Conservation (phyloP, 352 stramenopile genomes). For the Phytophthora macrochlamydospora region DNA sequence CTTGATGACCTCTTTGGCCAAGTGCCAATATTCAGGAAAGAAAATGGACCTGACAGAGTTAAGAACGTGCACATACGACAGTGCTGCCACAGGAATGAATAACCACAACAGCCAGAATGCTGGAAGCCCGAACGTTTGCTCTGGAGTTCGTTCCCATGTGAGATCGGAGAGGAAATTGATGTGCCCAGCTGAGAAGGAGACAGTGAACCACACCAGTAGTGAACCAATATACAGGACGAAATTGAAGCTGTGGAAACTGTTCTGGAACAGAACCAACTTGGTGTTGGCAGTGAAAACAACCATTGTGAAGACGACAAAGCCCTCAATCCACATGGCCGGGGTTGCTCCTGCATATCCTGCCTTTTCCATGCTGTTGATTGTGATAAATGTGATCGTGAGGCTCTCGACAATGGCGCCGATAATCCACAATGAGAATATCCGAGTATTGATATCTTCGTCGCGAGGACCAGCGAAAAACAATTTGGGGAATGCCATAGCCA, state of each 20-base stretch:
- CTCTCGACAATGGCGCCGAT: constrained; percentile 74
- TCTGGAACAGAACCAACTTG: constrained; percentile 84
- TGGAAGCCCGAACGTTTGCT: constrained; percentile 58
- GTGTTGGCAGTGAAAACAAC: constrained; percentile 77
- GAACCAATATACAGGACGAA: constrained; percentile 69
- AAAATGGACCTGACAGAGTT: constrained; percentile 63
- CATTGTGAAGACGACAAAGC: constrained; percentile 83
- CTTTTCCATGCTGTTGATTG: constrained; percentile 48
- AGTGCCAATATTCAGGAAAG: constrained; percentile 80
- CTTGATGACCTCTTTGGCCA: constrained; percentile 77
- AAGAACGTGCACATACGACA: constrained; percentile 57
- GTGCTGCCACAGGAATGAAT: constrained; percentile 55
- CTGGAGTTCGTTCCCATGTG: constrained; percentile 73
- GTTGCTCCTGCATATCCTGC: constrained; percentile 37
- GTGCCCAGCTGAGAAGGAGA: constrained; percentile 62
- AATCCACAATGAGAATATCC: constrained; percentile 73
- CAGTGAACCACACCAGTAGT: constrained; percentile 62
- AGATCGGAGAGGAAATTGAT: constrained; percentile 66
- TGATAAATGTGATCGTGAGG: constrained; percentile 70
- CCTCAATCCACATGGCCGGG: constrained; percentile 77
- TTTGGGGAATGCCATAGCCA: constrained; percentile 75
- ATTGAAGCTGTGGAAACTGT: constrained; percentile 76
- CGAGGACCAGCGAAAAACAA: constrained; percentile 66
- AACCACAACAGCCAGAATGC: constrained; percentile 68
- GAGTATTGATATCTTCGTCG: constrained; percentile 72